Percentiles rank a stretch among this genome's conserved stretches.
phyloP scores from a whole-genome alignment of 306 rosid genomes.

The Malus fusca region DNA sequence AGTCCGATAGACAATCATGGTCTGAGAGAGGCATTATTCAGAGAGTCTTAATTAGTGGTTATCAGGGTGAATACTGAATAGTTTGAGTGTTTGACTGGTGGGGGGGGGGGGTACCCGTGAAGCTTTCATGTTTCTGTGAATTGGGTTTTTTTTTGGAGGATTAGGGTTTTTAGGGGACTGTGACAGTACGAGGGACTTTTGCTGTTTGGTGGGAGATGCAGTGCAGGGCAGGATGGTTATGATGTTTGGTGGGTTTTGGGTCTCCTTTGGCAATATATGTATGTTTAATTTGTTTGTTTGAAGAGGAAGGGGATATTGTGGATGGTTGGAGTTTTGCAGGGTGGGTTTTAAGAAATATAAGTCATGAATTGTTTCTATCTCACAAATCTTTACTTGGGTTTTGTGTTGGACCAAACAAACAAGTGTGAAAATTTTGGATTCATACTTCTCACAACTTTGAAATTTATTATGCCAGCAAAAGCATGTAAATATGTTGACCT shows the following conservation, averaged over 20 bases:
- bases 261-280: not conserved
- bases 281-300: not conserved
- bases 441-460: not conserved
- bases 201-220: not conserved
- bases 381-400: not conserved
- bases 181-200: not conserved
- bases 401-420: not conserved
- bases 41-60: not conserved
- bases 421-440: not conserved
- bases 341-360: not conserved
- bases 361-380: not conserved
- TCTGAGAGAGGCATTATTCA: not conserved
- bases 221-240: not conserved
- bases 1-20: not conserved
- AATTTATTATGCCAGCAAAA: not conserved
- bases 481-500: not conserved
- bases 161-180: not conserved
- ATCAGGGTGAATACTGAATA: not conserved
- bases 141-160: not conserved
- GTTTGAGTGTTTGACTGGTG: not conserved
- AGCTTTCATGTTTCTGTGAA: not conserved
- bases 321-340: not conserved
- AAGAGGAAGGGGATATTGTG: not conserved
- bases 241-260: not conserved
- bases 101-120: not conserved